Percentiles rank a stretch among this genome's conserved stretches.
These are phyloP conservation scores for Boletus sp. DNA, from an alignment of 1,284 basidiomycete genomes.

Conservation along the genomic window DNA sequence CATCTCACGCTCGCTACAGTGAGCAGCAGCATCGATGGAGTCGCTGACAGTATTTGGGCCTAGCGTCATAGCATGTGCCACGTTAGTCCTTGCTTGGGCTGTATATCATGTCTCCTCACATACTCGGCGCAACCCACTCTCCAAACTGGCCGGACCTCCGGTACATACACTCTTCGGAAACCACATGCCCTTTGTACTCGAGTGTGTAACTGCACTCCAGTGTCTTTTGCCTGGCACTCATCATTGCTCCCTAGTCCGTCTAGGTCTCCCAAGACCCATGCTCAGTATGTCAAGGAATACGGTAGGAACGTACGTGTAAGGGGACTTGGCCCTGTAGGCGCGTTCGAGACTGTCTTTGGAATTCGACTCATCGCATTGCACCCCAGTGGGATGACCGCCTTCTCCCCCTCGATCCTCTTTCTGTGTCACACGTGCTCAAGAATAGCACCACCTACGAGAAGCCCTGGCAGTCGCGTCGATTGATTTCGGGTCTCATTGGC, in stretches of 20 bases:
- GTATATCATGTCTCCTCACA: conserved; percentile 36
- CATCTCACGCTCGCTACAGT: too few species aligned
- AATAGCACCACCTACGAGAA: conserved; percentile 70
- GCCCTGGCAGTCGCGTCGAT: conserved; percentile 68
- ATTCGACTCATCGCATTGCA: conserved; percentile 7
- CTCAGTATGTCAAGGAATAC: conserved; percentile 48
- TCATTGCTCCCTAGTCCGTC: conserved; percentile 43
- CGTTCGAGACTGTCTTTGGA: background rate
- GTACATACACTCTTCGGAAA: conserved; percentile 45
- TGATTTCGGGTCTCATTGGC: conserved; percentile 73
- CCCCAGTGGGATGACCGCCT: conserved; percentile 72
- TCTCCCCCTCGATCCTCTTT: conserved; percentile 70
- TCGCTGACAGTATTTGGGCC: conserved; percentile 3
- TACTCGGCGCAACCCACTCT: conserved; percentile 49
- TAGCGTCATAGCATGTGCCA: conserved; percentile 25
- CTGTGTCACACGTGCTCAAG: conserved; percentile 66
- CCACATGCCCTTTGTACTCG: conserved; percentile 52
- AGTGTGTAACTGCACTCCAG: conserved; percentile 39
- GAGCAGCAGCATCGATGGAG: too few species aligned
- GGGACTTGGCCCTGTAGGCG: conserved; percentile 60
- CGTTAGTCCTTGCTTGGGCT: conserved; percentile 21
- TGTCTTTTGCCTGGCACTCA: conserved; percentile 3
- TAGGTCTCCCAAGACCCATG: conserved; percentile 50
- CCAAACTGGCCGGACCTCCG: conserved; percentile 56
- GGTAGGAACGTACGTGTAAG: conserved; percentile 59